Evolutionary conservation across 2,329 filamentous ascomycete genomes (phyloP).

Genomic region (Drechslera avenae): DNA sequence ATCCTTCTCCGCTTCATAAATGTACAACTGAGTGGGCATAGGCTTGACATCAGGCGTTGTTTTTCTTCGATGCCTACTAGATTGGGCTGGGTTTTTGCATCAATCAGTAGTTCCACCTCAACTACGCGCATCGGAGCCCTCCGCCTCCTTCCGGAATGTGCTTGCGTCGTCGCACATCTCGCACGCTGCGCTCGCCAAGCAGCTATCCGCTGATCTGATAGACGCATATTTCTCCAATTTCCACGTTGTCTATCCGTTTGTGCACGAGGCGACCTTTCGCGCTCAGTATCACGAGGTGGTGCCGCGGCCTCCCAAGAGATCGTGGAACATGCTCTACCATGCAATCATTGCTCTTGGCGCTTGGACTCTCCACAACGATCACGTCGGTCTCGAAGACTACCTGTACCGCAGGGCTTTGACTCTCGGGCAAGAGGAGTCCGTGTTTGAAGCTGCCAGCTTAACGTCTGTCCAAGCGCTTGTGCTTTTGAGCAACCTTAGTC

Average conservation of each 20-base stretch:
- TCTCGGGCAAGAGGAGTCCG: constrained; percentile 31
- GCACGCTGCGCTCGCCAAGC: constrained; percentile 27
- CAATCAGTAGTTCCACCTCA: constrained; percentile 24
- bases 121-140: constrained; percentile 8
- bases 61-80: constrained; percentile 31
- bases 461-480: constrained; percentile 33
- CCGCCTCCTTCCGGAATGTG: constrained; percentile 19
- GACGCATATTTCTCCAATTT: constrained; percentile 35
- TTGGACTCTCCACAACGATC: constrained; percentile 31
- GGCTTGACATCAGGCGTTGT: constrained; percentile 35
- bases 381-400: constrained; percentile 31
- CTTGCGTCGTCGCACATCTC: constrained; percentile 31
- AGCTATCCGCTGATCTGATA: constrained; percentile 27
- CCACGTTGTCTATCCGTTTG: constrained; percentile 32
- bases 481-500: constrained; percentile 31
- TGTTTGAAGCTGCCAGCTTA: constrained; percentile 32
- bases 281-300: constrained; percentile 34
- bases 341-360: constrained; percentile 31
- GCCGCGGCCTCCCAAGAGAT: constrained; percentile 25
- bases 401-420: constrained; percentile 32
- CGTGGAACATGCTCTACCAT: constrained; percentile 35
- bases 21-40: constrained; percentile 7
- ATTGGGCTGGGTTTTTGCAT: constrained; percentile 36
- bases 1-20: not conserved
- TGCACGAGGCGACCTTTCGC: constrained; percentile 35